Conservation (phyloP, 1,284 basidiomycete genomes). For the Tilletia caries region DNA sequence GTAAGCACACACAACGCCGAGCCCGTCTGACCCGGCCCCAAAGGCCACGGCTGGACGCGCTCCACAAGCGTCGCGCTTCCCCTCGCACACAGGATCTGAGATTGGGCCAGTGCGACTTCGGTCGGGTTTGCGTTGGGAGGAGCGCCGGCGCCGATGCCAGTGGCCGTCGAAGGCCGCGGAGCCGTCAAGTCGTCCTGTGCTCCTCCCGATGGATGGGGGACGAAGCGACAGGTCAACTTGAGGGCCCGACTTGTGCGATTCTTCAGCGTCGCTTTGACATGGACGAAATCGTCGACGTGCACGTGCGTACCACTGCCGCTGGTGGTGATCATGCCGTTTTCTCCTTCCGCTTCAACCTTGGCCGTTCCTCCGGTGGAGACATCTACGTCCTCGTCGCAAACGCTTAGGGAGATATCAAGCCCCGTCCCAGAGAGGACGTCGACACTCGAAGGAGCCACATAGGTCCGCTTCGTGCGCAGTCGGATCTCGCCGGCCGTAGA, state of each 20-base stretch:
- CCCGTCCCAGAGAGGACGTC: background rate
- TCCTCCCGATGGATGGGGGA: constrained; percentile 17
- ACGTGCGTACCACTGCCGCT: constrained; percentile 12
- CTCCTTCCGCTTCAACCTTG: too few relatives aligned
- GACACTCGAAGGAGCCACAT: too few relatives aligned
- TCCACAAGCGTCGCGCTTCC: constrained; percentile 5
- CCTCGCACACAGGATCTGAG: constrained; percentile 1
- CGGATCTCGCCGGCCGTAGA: constrained; percentile 4
- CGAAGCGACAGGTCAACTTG: constrained; percentile 25
- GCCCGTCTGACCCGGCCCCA: background rate
- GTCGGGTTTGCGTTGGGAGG: background rate
- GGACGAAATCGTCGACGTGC: constrained; percentile 17
- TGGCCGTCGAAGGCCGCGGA: background rate
- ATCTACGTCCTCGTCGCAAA: background rate
- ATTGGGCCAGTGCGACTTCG: background rate
- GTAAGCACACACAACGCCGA: background rate
- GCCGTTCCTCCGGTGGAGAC: background rate
- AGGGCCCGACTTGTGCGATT: constrained; percentile 21
- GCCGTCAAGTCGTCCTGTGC: background rate
- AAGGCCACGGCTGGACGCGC: constrained; percentile 6
- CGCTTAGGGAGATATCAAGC: background rate
- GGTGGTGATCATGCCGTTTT: background rate
- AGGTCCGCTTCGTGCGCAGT: constrained; percentile 6
- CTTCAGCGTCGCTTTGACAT: constrained; percentile 12
- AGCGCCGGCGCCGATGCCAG: background rate